Evolutionary conservation across 257 asterid genomes (phyloP), one percentile per base, ranked within the genome.

Genomic region (Salvia hispanica): DNA sequence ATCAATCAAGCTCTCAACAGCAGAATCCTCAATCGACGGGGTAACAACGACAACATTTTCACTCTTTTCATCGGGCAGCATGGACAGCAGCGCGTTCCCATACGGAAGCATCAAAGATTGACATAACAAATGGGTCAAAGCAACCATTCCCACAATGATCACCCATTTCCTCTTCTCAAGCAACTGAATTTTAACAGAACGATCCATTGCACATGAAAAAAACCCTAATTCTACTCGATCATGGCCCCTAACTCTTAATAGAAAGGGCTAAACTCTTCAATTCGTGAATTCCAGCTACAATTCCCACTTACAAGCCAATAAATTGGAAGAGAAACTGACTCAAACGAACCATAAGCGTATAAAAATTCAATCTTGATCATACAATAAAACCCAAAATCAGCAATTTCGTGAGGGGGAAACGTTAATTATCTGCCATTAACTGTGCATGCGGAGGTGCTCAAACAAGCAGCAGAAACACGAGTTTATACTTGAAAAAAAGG

Each of bases 91-190:
- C 10, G 88, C 88, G 47, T 74, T 82, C 9, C 90, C 89, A 71
- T 88, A 78, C 0, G 96, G 95, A 76, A 91, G 95, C 88, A 91
- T 83, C 80, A 89, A 62, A 45, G 96, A 77, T 72, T 85, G 98
- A 70, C 90, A 86, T 10, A 86, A 72, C 67, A 91, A 62, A 78
- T 91, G 98, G 76, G 90, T 83, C 54, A 86, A 10, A 74, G 92
- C 87, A 71, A 89, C 83, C 71, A 89, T 78, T 54, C 83, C 84
- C 72, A 89, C 83, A 76, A 91, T 74, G 54, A 87, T 62, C 67
- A 88, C 68, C 98, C 94, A 91, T 79, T 79, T 91, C 86, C 82
- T 64, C 64, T 81, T 89, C 78, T 84, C 92, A 59, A 84, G 54
- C 45, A 68, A 69, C 61, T 74, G 84, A 75, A 83, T 57, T 68